Evolutionary conservation across 495 filamentous ascomycete species (phyloP).

Genomic region (Neurospora sp.): DNA sequence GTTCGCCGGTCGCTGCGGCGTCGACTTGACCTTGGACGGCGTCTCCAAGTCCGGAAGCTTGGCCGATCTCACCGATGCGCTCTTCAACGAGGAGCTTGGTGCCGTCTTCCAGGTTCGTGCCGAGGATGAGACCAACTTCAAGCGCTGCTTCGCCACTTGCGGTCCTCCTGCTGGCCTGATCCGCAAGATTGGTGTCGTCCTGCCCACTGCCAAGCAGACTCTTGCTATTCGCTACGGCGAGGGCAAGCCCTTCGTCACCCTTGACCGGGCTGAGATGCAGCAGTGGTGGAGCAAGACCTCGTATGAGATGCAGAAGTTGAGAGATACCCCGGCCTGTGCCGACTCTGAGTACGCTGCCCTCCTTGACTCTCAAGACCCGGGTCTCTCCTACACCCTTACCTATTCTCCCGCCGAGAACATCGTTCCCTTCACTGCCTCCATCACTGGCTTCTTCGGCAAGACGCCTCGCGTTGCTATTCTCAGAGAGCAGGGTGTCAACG

Average conservation of each 20-base stretch:
- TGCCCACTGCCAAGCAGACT: slow-evolving; percentile 59
- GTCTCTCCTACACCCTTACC: slow-evolving; percentile 74
- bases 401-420: slow-evolving; percentile 74
- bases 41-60: slow-evolving; percentile 47
- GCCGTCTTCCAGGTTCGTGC: slow-evolving; percentile 92
- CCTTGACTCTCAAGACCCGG: slow-evolving; percentile 65
- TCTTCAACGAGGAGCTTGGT: slow-evolving; percentile 97
- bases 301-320: slow-evolving; percentile 78
- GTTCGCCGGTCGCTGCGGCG: slow-evolving; percentile 90
- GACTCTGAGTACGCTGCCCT: slow-evolving; percentile 77
- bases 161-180: slow-evolving; percentile 75
- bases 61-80: slow-evolving; percentile 55
- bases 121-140: slow-evolving; percentile 74
- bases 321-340: slow-evolving; percentile 82
- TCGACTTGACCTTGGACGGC: slow-evolving; percentile 72
- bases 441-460: slow-evolving; percentile 58
- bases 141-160: slow-evolving; percentile 82
- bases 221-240: slow-evolving; percentile 65
- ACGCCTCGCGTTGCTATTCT: slow-evolving; percentile 87
- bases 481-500: slow-evolving; percentile 90
- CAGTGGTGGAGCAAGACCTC: slow-evolving; percentile 84
- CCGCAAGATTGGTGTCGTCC: slow-evolving; percentile 68
- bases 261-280: slow-evolving; percentile 65
- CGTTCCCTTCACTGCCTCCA: slow-evolving; percentile 56
- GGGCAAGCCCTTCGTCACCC: slow-evolving; percentile 47